Evolutionary conservation across 1,284 basidiomycete species (phyloP).

Genomic region (Dichomitus squalens): DNA sequence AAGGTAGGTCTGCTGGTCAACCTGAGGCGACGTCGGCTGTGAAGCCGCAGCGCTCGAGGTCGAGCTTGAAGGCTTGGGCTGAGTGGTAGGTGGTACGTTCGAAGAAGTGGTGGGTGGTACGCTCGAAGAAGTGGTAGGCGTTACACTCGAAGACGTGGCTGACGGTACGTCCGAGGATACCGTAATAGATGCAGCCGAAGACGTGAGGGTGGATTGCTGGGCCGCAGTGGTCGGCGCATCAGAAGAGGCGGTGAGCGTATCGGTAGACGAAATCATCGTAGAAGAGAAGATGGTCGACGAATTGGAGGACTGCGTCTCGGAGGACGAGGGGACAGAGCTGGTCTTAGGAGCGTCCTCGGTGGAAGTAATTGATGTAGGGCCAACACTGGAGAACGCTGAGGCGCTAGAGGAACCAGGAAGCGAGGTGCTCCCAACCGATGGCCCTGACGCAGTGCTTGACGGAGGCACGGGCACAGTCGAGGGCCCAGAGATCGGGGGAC

Average conservation of each 20-base stretch:
- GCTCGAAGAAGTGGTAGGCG: conserved; percentile 2
- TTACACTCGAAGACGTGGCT: not conserved
- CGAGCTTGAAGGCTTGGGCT: not conserved
- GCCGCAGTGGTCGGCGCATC: not conserved
- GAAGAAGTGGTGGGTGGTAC: not conserved
- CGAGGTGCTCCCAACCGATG: not conserved
- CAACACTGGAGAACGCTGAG: not conserved
- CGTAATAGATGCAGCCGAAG: not conserved
- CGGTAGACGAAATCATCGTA: not conserved
- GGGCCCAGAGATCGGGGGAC: not conserved
- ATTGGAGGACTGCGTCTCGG: not conserved
- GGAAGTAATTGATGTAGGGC: not conserved
- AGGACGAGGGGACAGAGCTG: not conserved
- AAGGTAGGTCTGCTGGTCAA: conserved; percentile 46
- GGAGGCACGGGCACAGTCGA: not conserved
- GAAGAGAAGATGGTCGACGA: not conserved
- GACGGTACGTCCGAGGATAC: not conserved
- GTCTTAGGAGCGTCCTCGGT: not conserved
- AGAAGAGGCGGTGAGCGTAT: not conserved
- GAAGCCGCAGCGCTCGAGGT: not conserved
- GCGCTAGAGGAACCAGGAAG: not conserved
- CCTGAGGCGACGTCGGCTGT: conserved; percentile 36
- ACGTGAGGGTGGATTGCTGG: not conserved
- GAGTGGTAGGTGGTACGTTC: not conserved
- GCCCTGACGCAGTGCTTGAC: not conserved